A percentile compares a stretch with the other conserved stretches of the same genome.
Evolutionary conservation across 306 rosid genomes (phyloP).

Genomic region (Begonia peltatifolia): DNA sequence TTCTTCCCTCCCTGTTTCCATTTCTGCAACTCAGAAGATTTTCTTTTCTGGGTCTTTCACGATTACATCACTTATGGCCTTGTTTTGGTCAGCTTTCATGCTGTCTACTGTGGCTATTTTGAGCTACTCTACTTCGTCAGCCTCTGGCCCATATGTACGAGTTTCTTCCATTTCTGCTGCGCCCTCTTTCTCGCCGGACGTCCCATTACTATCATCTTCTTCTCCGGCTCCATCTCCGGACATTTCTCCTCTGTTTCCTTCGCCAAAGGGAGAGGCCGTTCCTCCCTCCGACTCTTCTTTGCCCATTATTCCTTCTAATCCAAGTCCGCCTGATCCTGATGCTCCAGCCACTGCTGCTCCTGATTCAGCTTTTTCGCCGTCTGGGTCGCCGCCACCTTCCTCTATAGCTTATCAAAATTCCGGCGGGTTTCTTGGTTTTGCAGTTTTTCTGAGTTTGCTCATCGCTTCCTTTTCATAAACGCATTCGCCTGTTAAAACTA

Average conservation of each 20-base stretch:
- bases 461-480: neutral
- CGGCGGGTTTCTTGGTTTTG: conserved; percentile 6
- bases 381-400: conserved; percentile 22
- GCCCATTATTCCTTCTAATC: conserved; percentile 43
- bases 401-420: conserved; percentile 10
- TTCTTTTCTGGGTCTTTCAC: conserved; percentile 1
- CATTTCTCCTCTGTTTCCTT: conserved; percentile 34
- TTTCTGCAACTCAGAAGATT: neutral
- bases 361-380: conserved; percentile 20
- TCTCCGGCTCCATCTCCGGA: conserved; percentile 33
- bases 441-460: conserved; percentile 9
- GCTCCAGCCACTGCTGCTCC: conserved; percentile 15
- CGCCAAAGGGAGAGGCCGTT: conserved; percentile 23
- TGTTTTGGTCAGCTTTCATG: conserved; percentile 13
- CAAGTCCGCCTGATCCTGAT: conserved; percentile 44
- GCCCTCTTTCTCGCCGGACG: conserved; percentile 11
- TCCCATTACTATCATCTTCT: conserved; percentile 18
- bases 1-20: neutral
- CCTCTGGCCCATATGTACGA: neutral
- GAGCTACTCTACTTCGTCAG: conserved; percentile 9
- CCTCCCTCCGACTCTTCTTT: conserved; percentile 34
- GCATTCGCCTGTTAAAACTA: too few species aligned
- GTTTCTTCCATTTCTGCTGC: conserved; percentile 38
- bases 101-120: conserved; percentile 9
- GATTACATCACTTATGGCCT: conserved; percentile 25